Evolutionary conservation across 2,329 filamentous ascomycete species (phyloP), one percentile per base, ranked within the genome.

Genomic region (Diaporthe capsici): DNA sequence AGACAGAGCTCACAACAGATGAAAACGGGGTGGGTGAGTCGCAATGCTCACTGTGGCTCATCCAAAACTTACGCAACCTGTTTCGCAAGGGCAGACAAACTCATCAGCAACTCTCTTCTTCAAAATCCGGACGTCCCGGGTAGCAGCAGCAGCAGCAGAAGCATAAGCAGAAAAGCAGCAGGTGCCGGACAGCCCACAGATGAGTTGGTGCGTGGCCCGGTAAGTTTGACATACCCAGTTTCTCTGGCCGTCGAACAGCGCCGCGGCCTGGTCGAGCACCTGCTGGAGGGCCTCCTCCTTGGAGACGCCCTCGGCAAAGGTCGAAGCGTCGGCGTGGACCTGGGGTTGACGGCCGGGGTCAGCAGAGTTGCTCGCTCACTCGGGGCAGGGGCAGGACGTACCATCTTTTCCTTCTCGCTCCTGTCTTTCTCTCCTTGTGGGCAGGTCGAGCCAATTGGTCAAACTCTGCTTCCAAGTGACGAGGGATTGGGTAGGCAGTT

Each of bases 311-410:
- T 88, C 81, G 67, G 87, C 88, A 84, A 96, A 96, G 80, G 91
- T 94, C 71, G 94, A 94, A 4, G 94, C 91, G 82, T 96, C 94
- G 71, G 94, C 94, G 85, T 96, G 94, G 75, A 94, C 93, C 93
- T 92, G 74, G 8, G 22, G 15, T 28, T 51, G 63, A 10, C 22
- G 8, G 22, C 20, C 31, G 15, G 15, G 6, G 47, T 68, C 65
- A 68, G 65, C 47, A 17, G 31, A 42, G 13, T 10, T 31, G 28
- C 5, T 42, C 47, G n/a, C 6, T 12, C 47, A 39, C 13, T 53
- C 31, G 15, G 9, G 31, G 31, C 4, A 53, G n/a, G 8, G 47
- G 15, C 22, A 12, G 47, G 47, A 25, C 34, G n/a, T 25, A 68
- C 65, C 65, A 68, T 68, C 65, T 68, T 51, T 37, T 31, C 34